A percentile compares a stretch with the other conserved stretches of the same genome.
These are phyloP conservation scores for Tagetes erecta DNA, from an alignment of 129 eudicot species.

Conservation along the genomic window DNA sequence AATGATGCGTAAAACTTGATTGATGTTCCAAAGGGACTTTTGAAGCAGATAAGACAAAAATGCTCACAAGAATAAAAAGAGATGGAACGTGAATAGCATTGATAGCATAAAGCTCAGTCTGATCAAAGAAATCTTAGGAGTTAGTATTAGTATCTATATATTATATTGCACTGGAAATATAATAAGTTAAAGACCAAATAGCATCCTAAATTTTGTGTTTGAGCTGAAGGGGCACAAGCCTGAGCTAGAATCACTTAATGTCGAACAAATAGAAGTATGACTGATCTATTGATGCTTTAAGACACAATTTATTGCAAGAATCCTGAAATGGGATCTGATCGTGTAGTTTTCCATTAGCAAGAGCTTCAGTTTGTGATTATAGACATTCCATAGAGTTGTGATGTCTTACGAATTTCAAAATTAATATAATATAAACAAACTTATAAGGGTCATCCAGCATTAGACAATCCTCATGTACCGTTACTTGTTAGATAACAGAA, in stretches of 20 bases:
- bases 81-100: constrained; percentile 18
- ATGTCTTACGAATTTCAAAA: neutral
- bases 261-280: constrained; percentile 17
- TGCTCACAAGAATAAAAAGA: neutral
- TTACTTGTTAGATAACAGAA: constrained; percentile 13
- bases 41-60: constrained; percentile 5
- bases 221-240: constrained; percentile 14
- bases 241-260: constrained; percentile 7
- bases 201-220: constrained; percentile 9
- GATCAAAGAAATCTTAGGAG: constrained; percentile 5
- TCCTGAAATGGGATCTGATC: neutral
- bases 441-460: constrained; percentile 11
- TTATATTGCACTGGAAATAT: constrained; percentile 12
- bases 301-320: constrained; percentile 7
- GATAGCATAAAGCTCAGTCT: constrained; percentile 16
- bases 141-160: neutral
- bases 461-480: neutral
- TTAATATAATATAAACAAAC: neutral
- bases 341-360: constrained; percentile 21
- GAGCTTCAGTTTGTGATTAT: constrained; percentile 17
- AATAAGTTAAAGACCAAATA: constrained; percentile 4
- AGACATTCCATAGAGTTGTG: constrained; percentile 5
- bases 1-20: constrained; percentile 7
- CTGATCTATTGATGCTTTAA: constrained; percentile 9
- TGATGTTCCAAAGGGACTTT: neutral